These are phyloP conservation scores for Flammula alnicola DNA, from an alignment of 1,284 basidiomycete genomes.

Conservation along the genomic window DNA sequence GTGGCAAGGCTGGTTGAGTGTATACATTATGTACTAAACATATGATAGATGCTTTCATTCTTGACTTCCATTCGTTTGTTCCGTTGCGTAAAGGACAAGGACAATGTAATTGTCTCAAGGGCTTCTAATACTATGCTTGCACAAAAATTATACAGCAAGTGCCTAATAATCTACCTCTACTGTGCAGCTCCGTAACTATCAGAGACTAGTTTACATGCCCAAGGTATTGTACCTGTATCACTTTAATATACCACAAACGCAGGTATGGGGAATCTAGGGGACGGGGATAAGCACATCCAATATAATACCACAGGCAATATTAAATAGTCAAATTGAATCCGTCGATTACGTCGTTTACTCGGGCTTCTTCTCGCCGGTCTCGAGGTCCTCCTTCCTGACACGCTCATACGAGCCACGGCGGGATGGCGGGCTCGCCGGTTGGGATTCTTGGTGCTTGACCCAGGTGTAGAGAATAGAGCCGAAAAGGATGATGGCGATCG, in stretches of 20 bases:
- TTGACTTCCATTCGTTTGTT: no score
- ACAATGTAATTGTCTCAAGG: no score
- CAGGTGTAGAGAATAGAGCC: constrained; percentile 88
- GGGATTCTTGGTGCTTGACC: constrained; percentile 76
- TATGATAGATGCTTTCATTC: no score
- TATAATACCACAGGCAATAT: no score
- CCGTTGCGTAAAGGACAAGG: no score
- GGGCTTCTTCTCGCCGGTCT: constrained; percentile 33
- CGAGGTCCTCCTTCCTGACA: constrained; percentile 45
- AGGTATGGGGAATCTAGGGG: background rate
- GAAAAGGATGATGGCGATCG: constrained; percentile 77
- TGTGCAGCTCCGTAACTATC: background rate
- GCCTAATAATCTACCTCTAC: background rate
- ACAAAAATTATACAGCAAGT: constrained; percentile 3
- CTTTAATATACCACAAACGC: background rate
- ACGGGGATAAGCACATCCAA: no score
- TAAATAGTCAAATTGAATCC: constrained; percentile 1
- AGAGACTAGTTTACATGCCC: background rate
- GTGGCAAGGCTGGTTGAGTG: no score
- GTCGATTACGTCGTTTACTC: constrained; percentile 9
- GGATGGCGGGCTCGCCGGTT: constrained; percentile 29
- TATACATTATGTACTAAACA: no score
- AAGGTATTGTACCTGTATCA: background rate
- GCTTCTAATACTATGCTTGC: background rate
- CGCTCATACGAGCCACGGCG: constrained; percentile 40